Conservation (phyloP, 345 rosid genomes). For the Gossypium turneri region DNA sequence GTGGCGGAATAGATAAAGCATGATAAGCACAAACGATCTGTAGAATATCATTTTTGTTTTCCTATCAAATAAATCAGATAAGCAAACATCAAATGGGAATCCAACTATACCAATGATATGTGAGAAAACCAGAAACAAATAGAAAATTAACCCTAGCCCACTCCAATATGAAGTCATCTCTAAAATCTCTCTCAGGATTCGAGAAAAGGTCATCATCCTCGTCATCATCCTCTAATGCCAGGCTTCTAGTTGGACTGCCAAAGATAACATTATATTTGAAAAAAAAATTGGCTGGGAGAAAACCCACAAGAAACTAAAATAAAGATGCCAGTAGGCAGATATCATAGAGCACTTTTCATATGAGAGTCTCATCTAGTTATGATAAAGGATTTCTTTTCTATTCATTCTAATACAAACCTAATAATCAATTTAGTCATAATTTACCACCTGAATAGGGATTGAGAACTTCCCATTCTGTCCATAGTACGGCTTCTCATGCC, state of each 20-base stretch:
- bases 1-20: slow-evolving; percentile 55
- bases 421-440: slow-evolving; percentile 5
- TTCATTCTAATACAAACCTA: slow-evolving; percentile 6
- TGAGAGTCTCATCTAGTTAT: background rate
- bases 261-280: slow-evolving; percentile 39
- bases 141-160: slow-evolving; percentile 83
- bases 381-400: background rate
- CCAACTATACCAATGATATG: slow-evolving; percentile 11
- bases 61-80: slow-evolving; percentile 44
- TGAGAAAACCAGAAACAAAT: slow-evolving; percentile 17
- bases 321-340: background rate
- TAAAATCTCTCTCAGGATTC: slow-evolving; percentile 37
- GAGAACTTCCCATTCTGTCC: slow-evolving; percentile 70
- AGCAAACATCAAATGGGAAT: slow-evolving; percentile 19
- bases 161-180: slow-evolving; percentile 68
- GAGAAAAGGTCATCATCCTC: slow-evolving; percentile 59
- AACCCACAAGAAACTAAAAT: slow-evolving; percentile 7
- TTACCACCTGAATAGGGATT: slow-evolving; percentile 70
- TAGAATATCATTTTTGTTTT: slow-evolving; percentile 69
- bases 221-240: slow-evolving; percentile 70
- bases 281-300: background rate
- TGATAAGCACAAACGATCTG: slow-evolving; percentile 88
- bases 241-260: slow-evolving; percentile 94
- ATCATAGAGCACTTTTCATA: background rate
- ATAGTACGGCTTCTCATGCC: slow-evolving; percentile 37